A percentile compares a stretch with the other conserved stretches of the same genome.
These are phyloP conservation scores for Kazachstania sp. DNA, from an alignment of 1,139 yeast species.

Conservation along the genomic window DNA sequence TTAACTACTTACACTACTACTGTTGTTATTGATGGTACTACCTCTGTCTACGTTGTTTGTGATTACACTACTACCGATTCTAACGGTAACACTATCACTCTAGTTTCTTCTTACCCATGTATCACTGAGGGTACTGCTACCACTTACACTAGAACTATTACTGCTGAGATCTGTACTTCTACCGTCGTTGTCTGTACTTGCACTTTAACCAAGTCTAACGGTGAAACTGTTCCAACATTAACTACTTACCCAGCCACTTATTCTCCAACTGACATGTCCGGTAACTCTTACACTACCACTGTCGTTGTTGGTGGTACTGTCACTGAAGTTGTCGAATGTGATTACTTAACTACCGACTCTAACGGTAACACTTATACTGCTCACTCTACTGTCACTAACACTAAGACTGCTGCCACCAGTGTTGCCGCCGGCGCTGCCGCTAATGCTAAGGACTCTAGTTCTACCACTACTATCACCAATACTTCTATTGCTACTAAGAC, in stretches of 20 bases:
- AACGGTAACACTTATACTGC: conserved; percentile 2
- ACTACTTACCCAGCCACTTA: conserved; percentile 4
- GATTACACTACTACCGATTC: conserved; percentile 5
- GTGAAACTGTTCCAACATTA: conserved; percentile 5
- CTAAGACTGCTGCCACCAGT: background rate
- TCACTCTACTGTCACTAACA: background rate
- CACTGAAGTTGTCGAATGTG: conserved; percentile 4
- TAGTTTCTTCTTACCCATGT: conserved; percentile 4
- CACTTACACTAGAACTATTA: conserved; percentile 4
- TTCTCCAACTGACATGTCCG: conserved; percentile 8
- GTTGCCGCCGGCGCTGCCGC: background rate
- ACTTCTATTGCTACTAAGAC: conserved; percentile 3
- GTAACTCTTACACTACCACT: conserved; percentile 6
- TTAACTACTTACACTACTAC: conserved; percentile 4
- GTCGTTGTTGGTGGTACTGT: conserved; percentile 2
- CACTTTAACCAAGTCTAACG: conserved; percentile 5
- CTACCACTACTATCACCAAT: background rate
- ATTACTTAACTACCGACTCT: conserved; percentile 3
- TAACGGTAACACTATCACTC: conserved; percentile 3
- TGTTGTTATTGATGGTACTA: conserved; percentile 6
- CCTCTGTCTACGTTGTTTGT: conserved; percentile 3
- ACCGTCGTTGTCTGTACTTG: conserved; percentile 4
- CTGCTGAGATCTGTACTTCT: conserved; percentile 2
- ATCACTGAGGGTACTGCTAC: conserved; percentile 3
- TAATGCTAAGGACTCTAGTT: background rate